Evolutionary conservation across 257 asterid species (phyloP).

Genomic region (Leptodermis oblonga): DNA sequence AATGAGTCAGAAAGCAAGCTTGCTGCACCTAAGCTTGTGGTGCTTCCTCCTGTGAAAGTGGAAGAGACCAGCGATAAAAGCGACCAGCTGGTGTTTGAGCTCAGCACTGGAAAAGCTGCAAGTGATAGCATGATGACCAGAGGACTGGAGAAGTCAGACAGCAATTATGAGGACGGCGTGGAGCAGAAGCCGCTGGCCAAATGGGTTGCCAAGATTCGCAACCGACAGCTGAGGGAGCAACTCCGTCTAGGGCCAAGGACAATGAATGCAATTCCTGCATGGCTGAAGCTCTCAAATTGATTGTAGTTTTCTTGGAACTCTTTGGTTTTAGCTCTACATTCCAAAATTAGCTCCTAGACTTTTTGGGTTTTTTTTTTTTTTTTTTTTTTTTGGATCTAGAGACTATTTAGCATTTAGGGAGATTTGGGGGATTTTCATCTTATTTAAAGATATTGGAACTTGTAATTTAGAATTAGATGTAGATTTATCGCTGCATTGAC

Average conservation of each 20-base stretch:
- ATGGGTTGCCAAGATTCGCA: background rate
- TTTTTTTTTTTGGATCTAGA: background rate
- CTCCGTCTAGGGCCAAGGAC: no score
- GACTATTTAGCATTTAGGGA: background rate
- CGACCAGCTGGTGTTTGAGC: background rate
- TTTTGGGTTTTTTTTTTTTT: background rate
- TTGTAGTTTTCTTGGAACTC: background rate
- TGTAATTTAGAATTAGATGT: background rate
- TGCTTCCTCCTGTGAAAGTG: background rate
- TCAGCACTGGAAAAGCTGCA: background rate
- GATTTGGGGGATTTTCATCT: background rate
- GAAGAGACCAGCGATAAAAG: background rate
- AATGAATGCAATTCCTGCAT: background rate
- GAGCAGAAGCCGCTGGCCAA: background rate
- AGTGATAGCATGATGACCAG: background rate
- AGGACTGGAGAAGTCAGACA: background rate
- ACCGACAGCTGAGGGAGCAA: background rate
- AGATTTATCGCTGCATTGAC: no score
- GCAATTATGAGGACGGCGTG: background rate
- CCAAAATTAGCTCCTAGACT: background rate
- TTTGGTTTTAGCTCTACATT: background rate
- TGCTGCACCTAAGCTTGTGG: background rate
- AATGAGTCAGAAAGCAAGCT: background rate
- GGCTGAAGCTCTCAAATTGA: background rate
- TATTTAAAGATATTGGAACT: background rate